phyloP scores from a whole-genome alignment of 192 early-diverging fungal species.

The Backusella sp. region DNA sequence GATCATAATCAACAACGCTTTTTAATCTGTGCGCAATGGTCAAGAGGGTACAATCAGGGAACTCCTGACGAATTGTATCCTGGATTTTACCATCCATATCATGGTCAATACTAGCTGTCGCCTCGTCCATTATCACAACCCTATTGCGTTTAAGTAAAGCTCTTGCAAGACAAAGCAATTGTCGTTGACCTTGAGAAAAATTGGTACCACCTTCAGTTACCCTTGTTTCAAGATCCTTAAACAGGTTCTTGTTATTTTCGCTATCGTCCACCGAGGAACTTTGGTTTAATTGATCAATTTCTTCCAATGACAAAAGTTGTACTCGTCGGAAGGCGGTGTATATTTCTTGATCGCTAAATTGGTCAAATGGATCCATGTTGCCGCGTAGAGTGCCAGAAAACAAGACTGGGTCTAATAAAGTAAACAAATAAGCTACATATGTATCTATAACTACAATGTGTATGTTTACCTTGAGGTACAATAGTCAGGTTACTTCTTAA shows the following conservation, averaged over 20 bases:
- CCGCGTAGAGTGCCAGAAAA: constrained; percentile 60
- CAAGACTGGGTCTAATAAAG: constrained; percentile 31
- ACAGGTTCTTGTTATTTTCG: constrained; percentile 11
- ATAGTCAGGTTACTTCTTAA: constrained; percentile 70
- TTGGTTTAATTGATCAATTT: neutral
- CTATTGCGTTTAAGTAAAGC: constrained; percentile 57
- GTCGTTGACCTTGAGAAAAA: constrained; percentile 71
- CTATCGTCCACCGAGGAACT: neutral
- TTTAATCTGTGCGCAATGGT: constrained; percentile 58
- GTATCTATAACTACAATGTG: neutral
- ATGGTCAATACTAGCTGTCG: constrained; percentile 55
- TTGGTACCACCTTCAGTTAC: constrained; percentile 84
- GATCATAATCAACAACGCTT: constrained; percentile 63
- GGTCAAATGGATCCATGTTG: constrained; percentile 89
- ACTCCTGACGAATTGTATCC: constrained; percentile 48
- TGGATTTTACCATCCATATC: constrained; percentile 54
- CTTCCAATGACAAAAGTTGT: constrained; percentile 36
- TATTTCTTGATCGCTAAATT: constrained; percentile 71
- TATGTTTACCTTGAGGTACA: constrained; percentile 67
- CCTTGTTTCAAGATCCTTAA: constrained; percentile 8
- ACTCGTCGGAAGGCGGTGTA: constrained; percentile 78
- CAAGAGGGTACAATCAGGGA: constrained; percentile 56
- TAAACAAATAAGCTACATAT: neutral
- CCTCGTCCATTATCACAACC: constrained; percentile 58
- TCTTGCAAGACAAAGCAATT: constrained; percentile 74